Conservation (phyloP, 208 protist species). For the Leishmania arabica region DNA sequence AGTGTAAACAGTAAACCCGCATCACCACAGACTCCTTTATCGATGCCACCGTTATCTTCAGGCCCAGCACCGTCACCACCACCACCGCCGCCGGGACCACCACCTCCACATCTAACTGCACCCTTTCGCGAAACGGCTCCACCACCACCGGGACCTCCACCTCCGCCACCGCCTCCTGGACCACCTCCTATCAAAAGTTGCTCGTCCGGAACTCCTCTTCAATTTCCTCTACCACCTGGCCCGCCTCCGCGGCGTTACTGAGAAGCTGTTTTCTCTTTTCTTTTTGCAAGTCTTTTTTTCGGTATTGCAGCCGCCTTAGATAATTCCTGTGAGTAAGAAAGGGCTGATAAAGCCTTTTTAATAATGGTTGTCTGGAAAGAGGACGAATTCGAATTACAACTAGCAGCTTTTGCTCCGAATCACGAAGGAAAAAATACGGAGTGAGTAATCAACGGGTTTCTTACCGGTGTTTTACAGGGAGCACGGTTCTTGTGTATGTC, state of each 20-base stretch:
- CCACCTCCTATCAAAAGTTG: conserved; percentile 4
- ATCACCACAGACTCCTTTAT: not conserved
- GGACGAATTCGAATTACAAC: not conserved
- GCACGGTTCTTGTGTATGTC: not conserved
- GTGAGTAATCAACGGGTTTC: not conserved
- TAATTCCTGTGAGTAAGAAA: not conserved
- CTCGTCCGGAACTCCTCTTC: conserved; percentile 11
- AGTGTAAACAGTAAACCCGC: not conserved
- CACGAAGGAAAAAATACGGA: not conserved
- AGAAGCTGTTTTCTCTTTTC: not conserved
- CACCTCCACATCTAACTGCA: conserved; percentile 1
- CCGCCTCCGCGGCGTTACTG: conserved; percentile 16
- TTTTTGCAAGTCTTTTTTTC: not conserved
- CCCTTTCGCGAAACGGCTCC: not conserved
- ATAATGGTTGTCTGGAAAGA: not conserved
- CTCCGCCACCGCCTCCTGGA: conserved; percentile 24
- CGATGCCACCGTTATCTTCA: not conserved
- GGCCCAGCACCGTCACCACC: conserved; percentile 21
- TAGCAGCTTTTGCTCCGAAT: not conserved
- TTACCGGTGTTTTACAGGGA: not conserved
- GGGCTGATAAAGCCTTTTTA: not conserved
- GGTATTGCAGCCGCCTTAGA: not conserved
- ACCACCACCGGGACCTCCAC: not conserved
- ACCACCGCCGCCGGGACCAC: conserved; percentile 22
- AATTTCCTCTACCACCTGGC: conserved; percentile 13